Evolutionary conservation across 495 filamentous ascomycete genomes (phyloP).

Genomic region (Aspergillus bertholletiae): DNA sequence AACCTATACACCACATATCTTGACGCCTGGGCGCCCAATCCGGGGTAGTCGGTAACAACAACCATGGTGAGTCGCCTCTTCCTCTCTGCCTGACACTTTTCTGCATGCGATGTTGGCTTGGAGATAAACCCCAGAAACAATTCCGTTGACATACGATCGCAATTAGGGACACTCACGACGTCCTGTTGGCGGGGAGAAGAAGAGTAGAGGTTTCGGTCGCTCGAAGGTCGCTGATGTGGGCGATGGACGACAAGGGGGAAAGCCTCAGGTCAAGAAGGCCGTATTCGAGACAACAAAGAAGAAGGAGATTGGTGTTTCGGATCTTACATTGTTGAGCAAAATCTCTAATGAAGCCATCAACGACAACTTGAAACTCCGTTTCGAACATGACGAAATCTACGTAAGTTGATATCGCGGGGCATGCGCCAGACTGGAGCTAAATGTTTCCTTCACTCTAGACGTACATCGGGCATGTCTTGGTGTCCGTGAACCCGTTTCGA

Average conservation of each 20-base stretch:
- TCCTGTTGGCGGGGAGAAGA: slow-evolving; percentile 46
- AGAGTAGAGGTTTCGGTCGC: slow-evolving; percentile 45
- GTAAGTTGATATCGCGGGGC: slow-evolving; percentile 46
- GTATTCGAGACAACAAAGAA: slow-evolving; percentile 94
- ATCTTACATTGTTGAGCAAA: slow-evolving; percentile 95
- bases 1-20: slow-evolving; percentile 30
- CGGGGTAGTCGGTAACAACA: slow-evolving; percentile 26
- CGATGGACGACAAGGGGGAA: slow-evolving; percentile 44
- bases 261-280: slow-evolving; percentile 85
- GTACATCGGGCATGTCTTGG: slow-evolving; percentile 99
- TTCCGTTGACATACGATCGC: slow-evolving; percentile 8
- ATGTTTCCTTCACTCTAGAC: slow-evolving; percentile 55
- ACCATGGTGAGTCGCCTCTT: slow-evolving; percentile 30
- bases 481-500: slow-evolving; percentile 98
- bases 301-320: slow-evolving; percentile 98
- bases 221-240: slow-evolving; percentile 45
- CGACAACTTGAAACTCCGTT: slow-evolving; percentile 95
- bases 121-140: slow-evolving; percentile 1
- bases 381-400: slow-evolving; percentile 96
- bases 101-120: neutral
- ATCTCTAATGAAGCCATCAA: slow-evolving; percentile 99
- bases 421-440: slow-evolving; percentile 1
- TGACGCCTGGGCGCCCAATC: slow-evolving; percentile 31
- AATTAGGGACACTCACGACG: slow-evolving; percentile 47
- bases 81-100: neutral